Evolutionary conservation across 139 green algal genomes (phyloP), one percentile per base, ranked within the genome.

Genomic region (Coelastrella sp.): DNA sequence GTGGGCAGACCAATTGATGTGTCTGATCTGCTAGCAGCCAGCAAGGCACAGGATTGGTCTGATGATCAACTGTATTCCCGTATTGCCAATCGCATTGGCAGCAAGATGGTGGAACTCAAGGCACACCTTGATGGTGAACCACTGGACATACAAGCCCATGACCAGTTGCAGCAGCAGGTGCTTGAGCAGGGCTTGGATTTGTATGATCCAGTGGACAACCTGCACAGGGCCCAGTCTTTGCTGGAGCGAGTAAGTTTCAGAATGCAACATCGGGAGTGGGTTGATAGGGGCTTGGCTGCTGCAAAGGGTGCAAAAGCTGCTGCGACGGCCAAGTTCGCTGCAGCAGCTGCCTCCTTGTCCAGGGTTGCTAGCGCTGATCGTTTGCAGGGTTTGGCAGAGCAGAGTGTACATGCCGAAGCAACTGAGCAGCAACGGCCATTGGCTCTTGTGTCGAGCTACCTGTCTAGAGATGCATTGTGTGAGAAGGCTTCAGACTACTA

Each of bases 1-100:
- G 94, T 97, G 82, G 94, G 94, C 0, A 85, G 92, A 81, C 94
- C 94, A 37, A 89, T 97, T 21, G 71, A 84, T 0, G 88, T 97
- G 57, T 88, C 48, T 0, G 94, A 95, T 86, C 87, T 96, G 9
- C 78, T 96, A 34, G 35, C 57, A 0, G 72, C 75, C 4, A 87
- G 85, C 6, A 9, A 45, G 11, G 13, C 37, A 15, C 41, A 93
- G 50, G 71, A 35, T 23, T 96, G 93, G 92, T 37, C 77, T 0
- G 89, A 93, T 27, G 76, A 89, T 48, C 32, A 81, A 21, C 85
- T 96, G 51, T 91, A 94, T 53, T 72, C 41, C 2, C 89, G 89
- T 11, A 89, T 96, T 30, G 85, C 91, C 30, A 66, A 77, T 23
- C 85, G 88, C 51, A 83, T 91, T 1, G 73, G 63, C 13, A 32